phyloP scores from a whole-genome alignment of 164 flowering plant species.

The Dillenia turbinata region DNA sequence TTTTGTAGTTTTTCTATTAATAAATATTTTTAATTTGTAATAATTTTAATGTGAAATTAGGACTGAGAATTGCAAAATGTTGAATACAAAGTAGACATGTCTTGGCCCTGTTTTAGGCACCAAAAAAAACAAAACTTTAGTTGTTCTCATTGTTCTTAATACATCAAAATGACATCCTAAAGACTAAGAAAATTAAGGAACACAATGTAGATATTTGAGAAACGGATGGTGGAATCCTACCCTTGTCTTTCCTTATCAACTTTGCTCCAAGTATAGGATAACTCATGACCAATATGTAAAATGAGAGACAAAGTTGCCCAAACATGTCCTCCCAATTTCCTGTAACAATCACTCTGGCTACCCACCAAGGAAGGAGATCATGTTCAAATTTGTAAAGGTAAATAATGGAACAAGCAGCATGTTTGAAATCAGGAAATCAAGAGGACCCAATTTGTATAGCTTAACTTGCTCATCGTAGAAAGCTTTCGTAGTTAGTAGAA shows the following conservation, averaged over 20 bases:
- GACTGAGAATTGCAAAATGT: no score
- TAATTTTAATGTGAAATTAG: no score
- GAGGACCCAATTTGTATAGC: constrained; percentile 25
- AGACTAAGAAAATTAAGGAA: constrained; percentile 1
- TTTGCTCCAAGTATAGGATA: constrained; percentile 40
- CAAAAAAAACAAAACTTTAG: no score
- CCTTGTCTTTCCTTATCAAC: constrained; percentile 29
- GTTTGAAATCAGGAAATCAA: constrained; percentile 33
- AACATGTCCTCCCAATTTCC: constrained; percentile 17
- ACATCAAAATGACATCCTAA: constrained; percentile 12
- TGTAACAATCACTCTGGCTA: constrained; percentile 12
- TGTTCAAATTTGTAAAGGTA: constrained; percentile 22
- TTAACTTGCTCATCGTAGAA: constrained; percentile 20
- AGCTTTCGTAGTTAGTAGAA: constrained; percentile 41
- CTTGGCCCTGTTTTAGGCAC: no score
- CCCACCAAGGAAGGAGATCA: constrained; percentile 24
- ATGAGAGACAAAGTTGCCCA: constrained; percentile 23
- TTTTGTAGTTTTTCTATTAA: no score
- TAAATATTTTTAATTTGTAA: no score
- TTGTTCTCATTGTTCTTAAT: background rate
- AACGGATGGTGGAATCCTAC: constrained; percentile 8
- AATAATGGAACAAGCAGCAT: constrained; percentile 34
- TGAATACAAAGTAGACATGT: no score
- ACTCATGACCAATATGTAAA: constrained; percentile 21
- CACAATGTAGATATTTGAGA: constrained; percentile 7